Base-by-base conservation (phyloP, 1,284 basidiomycete genomes). In the Ustilago esculenta region DNA sequence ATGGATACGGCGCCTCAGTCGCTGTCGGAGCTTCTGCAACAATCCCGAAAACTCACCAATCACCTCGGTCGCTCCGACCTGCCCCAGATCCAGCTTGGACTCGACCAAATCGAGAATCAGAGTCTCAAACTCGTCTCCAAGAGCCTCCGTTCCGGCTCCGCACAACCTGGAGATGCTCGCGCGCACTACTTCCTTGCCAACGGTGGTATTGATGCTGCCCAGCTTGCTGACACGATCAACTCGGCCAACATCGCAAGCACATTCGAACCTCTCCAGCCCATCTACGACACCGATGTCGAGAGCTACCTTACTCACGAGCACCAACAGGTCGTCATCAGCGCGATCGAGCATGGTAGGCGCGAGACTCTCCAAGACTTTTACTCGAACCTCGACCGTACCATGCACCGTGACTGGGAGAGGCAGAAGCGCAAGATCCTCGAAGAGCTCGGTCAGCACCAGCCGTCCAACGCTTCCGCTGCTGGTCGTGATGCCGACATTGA, bases 81-180 rank as follows among this genome's bases (percentile, higher is more conserved):
- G 1, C 93, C 93, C 8, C 87, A 89, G 4, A 89, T 96, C 30
- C 88, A 92, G 66, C 88, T 95, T 43, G 91, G 91, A 4, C 86
- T 96, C 34, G 92, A 94, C 83, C 92, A 96, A 84, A 91, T 96
- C 69, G 92, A 96, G 81, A 89, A 89, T 0, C 92, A 94, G 83
- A 73, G 71, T 52, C 63, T 81, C 48, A 79, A 74, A 51, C 81
- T 81, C 49, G 71, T 69, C 27, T 70, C 70, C 50, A 75, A 78
- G 51, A 72, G 66, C 48, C 57, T 76, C 23, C 59, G 73, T n/a
- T 55, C 56, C 27, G 72, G 65, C 10, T 85, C 91, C 89, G 91
- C 91, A 82, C 79, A 90, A 85, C 36, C 33, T 25, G 67, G 53
- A 2, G 66, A 73, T 61, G 72, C 67, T 33, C 56, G 71, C 5